Percentiles rank a stretch among this genome's conserved stretches.
Conservation (phyloP, 2,329 filamentous ascomycete species). For the Colletotrichum sp. region DNA sequence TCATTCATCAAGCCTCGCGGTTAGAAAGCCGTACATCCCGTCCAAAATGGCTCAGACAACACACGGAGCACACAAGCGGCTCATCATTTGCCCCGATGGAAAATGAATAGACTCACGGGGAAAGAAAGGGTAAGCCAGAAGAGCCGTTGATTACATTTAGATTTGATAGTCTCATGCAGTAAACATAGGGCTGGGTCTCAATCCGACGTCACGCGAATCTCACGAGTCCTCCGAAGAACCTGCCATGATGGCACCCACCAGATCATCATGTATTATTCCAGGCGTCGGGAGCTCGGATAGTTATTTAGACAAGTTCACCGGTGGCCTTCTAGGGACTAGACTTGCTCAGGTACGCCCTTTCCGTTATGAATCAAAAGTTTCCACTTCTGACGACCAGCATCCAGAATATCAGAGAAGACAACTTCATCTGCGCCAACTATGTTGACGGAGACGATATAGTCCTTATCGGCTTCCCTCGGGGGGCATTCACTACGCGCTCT, state of each 20-base stretch:
- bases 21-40: neutral
- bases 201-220: slow-evolving; percentile 67
- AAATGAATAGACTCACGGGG: slow-evolving; percentile 55
- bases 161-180: neutral
- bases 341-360: slow-evolving; percentile 49
- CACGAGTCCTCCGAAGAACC: slow-evolving; percentile 56
- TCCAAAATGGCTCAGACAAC: neutral
- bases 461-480: slow-evolving; percentile 63
- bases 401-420: slow-evolving; percentile 61
- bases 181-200: slow-evolving; percentile 29
- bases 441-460: slow-evolving; percentile 61
- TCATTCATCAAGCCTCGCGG: neutral
- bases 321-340: slow-evolving; percentile 59
- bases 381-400: neutral
- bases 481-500: slow-evolving; percentile 61
- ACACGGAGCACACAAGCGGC: slow-evolving; percentile 39
- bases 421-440: slow-evolving; percentile 67
- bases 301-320: slow-evolving; percentile 51
- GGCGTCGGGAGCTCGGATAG: slow-evolving; percentile 61
- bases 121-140: slow-evolving; percentile 38
- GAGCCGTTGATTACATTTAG: slow-evolving; percentile 34
- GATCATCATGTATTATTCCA: slow-evolving; percentile 63
- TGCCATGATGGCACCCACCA: slow-evolving; percentile 58
- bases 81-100: slow-evolving; percentile 58
- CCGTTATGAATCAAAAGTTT: neutral